Percentiles rank a stretch among this genome's conserved stretches.
phyloP scores from a whole-genome alignment of 2,329 filamentous ascomycete species.

The Exutisphaerella laricina region DNA sequence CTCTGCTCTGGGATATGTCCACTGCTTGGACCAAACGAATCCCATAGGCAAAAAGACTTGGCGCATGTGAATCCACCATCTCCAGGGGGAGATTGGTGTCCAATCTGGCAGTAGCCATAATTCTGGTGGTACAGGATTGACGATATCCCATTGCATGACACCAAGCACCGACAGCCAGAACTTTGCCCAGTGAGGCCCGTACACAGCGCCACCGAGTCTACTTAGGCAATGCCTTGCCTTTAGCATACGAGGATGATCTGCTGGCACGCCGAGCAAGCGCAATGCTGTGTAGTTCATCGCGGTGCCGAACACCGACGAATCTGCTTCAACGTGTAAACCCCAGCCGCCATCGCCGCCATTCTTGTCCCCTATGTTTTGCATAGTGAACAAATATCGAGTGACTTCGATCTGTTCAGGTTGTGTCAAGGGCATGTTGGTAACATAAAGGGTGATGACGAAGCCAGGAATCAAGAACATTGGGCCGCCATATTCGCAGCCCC shows the following conservation, averaged over 20 bases:
- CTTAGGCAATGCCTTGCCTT: conserved; percentile 79
- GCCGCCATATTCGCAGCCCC: conserved; percentile 96
- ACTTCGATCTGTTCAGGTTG: conserved; percentile 78
- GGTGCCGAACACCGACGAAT: conserved; percentile 88
- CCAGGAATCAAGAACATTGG: conserved; percentile 94
- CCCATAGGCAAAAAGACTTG: conserved; percentile 92
- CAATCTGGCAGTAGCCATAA: conserved; percentile 59
- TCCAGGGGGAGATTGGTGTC: conserved; percentile 32
- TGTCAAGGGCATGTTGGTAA: conserved; percentile 80
- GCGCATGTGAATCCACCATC: conserved; percentile 79
- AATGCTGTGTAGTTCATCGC: conserved; percentile 79
- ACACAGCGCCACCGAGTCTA: conserved; percentile 75
- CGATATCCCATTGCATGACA: conserved; percentile 80
- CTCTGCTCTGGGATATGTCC: conserved; percentile 60
- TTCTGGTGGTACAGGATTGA: conserved; percentile 91
- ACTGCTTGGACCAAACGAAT: conserved; percentile 79
- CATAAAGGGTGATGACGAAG: conserved; percentile 78
- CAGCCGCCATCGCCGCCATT: conserved; percentile 82
- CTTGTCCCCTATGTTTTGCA: conserved; percentile 54
- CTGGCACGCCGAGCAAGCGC: conserved; percentile 73
- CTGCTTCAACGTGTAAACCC: conserved; percentile 91
- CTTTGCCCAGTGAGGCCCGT: conserved; percentile 92
- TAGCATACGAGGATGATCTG: conserved; percentile 78
- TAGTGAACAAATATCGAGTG: conserved; percentile 82
- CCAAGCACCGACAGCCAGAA: conserved; percentile 87